Evolutionary conservation across 345 rosid species (phyloP).

Genomic region (Cochlearia excelsa): DNA sequence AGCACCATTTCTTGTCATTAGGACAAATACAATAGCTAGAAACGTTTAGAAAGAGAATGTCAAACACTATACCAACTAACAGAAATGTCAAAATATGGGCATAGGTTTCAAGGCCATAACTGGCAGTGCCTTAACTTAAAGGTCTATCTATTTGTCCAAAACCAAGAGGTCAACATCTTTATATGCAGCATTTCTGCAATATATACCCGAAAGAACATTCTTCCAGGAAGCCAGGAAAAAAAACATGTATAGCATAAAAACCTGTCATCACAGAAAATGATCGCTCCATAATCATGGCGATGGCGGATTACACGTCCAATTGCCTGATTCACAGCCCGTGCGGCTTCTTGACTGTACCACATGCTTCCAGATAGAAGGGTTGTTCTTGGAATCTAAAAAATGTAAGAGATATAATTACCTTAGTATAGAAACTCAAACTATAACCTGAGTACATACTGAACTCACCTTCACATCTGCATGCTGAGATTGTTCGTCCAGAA

Average conservation of each 20-base stretch:
- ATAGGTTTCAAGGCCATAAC: neutral
- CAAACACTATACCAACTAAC: slow-evolving; percentile 13
- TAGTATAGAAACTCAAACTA: slow-evolving; percentile 11
- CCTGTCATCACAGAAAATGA: slow-evolving; percentile 94
- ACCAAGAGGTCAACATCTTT: slow-evolving; percentile 5
- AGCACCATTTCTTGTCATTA: slow-evolving; percentile 18
- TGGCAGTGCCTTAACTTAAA: slow-evolving; percentile 9
- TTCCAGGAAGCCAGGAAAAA: slow-evolving; percentile 14
- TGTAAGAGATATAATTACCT: slow-evolving; percentile 21
- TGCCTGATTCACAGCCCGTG: slow-evolving; percentile 94
- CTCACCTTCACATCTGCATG: slow-evolving; percentile 50
- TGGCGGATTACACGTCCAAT: slow-evolving; percentile 97
- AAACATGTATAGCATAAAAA: slow-evolving; percentile 27
- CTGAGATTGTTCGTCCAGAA: slow-evolving; percentile 55
- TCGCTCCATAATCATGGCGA: slow-evolving; percentile 88
- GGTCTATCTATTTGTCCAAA: neutral
- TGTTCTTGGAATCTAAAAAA: slow-evolving; percentile 36
- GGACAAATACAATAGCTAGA: slow-evolving; percentile 8
- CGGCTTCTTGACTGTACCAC: slow-evolving; percentile 93
- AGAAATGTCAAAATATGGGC: slow-evolving; percentile 8
- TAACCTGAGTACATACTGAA: slow-evolving; percentile 5
- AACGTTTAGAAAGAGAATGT: slow-evolving; percentile 7
- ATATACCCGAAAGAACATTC: slow-evolving; percentile 11
- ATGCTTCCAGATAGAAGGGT: slow-evolving; percentile 64
- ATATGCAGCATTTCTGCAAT: slow-evolving; percentile 1